A percentile compares a stretch with the other conserved stretches of the same genome.
Conservation (phyloP, 768 basidiomycete genomes). For the Rubroboletus satanas region DNA sequence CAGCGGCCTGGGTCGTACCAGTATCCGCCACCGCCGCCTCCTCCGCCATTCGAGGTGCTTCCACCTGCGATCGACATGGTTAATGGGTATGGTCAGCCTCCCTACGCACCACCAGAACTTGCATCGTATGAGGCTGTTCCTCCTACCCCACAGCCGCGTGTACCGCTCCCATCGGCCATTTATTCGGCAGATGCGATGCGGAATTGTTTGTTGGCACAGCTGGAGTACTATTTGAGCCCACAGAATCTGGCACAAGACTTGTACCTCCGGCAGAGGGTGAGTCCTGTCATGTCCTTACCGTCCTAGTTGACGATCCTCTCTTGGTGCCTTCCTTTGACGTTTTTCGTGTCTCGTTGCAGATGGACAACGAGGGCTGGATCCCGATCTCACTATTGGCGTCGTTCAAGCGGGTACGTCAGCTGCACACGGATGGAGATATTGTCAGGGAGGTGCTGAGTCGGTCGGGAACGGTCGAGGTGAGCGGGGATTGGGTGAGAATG, state of each 20-base stretch:
- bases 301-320: background rate
- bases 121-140: slow-evolving; percentile 27
- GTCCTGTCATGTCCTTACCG: slow-evolving; percentile 24
- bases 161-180: slow-evolving; percentile 45
- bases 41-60: slow-evolving; percentile 28
- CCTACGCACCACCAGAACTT: slow-evolving; percentile 31
- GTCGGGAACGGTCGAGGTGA: slow-evolving; percentile 71
- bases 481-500: slow-evolving; percentile 65
- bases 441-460: slow-evolving; percentile 68
- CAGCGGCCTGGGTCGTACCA: slow-evolving; percentile 32
- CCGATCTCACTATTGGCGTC: slow-evolving; percentile 76
- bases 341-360: slow-evolving; percentile 42
- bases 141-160: slow-evolving; percentile 19
- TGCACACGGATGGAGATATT: slow-evolving; percentile 56
- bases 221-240: slow-evolving; percentile 90
- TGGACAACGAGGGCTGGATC: slow-evolving; percentile 90
- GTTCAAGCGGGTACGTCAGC: slow-evolving; percentile 75
- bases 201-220: slow-evolving; percentile 71
- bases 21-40: slow-evolving; percentile 21
- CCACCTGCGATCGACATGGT: slow-evolving; percentile 23
- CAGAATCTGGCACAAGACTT: slow-evolving; percentile 89
- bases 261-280: slow-evolving; percentile 72
- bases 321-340: background rate
- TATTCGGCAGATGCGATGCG: slow-evolving; percentile 64
- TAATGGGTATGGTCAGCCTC: slow-evolving; percentile 30